phyloP scores from a whole-genome alignment of 1,139 yeast genomes.

The Scheffersomyces stambukii region DNA sequence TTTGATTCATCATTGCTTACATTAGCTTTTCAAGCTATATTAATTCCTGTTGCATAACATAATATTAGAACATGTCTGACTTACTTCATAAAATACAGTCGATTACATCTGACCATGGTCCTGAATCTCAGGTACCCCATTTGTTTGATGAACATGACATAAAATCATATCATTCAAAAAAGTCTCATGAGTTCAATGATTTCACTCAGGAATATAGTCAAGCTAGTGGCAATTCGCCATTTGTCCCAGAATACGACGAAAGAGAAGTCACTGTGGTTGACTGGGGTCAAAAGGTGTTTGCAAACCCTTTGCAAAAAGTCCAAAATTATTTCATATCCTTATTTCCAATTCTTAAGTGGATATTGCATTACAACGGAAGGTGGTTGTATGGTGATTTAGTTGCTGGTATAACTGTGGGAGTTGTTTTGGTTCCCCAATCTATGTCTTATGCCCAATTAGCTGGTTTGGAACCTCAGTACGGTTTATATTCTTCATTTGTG shows the following conservation, averaged over 20 bases:
- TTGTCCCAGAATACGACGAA: conserved; percentile 41
- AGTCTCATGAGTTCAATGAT: conserved; percentile 12
- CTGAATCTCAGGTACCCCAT: conserved; percentile 18
- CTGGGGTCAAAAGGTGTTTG: conserved; percentile 35
- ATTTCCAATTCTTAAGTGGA: conserved; percentile 81
- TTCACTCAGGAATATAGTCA: conserved; percentile 3
- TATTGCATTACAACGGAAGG: conserved; percentile 69
- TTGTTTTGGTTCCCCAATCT: conserved; percentile 89
- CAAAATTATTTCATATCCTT: conserved; percentile 53
- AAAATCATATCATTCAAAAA: conserved; percentile 5
- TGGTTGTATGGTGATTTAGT: conserved; percentile 84
- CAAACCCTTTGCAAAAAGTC: conserved; percentile 37
- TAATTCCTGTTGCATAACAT: too few species aligned
- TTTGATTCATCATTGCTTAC: background rate
- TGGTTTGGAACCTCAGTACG: conserved; percentile 75
- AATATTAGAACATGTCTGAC: conserved; percentile 9
- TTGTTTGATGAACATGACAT: conserved; percentile 14
- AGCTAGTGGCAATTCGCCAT: conserved; percentile 5
- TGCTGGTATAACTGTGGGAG: conserved; percentile 92
- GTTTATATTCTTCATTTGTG: conserved; percentile 86
- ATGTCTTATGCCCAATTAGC: conserved; percentile 95
- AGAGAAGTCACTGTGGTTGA: conserved; percentile 41
- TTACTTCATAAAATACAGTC: conserved; percentile 10
- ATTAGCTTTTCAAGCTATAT: background rate
- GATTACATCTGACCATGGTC: conserved; percentile 9